Base-by-base conservation (phyloP, 768 basidiomycete genomes). In the Podaxis carcinomalis region DNA sequence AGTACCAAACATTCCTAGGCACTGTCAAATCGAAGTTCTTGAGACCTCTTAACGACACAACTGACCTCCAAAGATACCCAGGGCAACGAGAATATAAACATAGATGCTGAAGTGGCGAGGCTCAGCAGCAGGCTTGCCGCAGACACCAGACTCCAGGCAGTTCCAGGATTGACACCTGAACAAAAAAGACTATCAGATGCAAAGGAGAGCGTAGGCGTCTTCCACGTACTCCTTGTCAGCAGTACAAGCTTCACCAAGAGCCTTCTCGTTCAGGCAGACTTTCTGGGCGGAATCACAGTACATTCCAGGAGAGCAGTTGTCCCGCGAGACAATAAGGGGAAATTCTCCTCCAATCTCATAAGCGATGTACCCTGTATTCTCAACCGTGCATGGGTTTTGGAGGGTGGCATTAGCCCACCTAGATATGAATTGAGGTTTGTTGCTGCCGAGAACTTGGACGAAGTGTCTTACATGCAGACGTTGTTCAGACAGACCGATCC, bases 401-500 rank as follows among this genome's bases (percentile, higher is more conserved):
- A 83, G 72, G 0, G 91, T 89, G 32, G 78, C 83, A 67, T 95
- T 92, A 7, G 93, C 88, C 81, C 83, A 93, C 81, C 91, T 92
- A 63, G 27, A 52, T 13, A 36, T 36, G 6, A 51, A 13, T 54
- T 53, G 53, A 46, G 44, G 51, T 55, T 7, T 21, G 40, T 35
- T 40, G 16, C 5, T 16, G n/a, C 58, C 32, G 49, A 47, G 19
- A 39, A 19, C 5, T 23, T 13, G 27, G 35, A 51, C 6, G 64
- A 63, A 32, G 27, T 16, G 23, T 78, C 87, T 39, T 70, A 93
- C 92, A 88, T 85, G 89, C 93, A 95, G 3, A 80, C 71, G 68
- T 86, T 88, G 68, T 92, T 90, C 54, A 96, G 79, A 70, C 94
- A 95, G 19, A 94, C 79, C 2, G 90, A 84, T 28, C 93, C 93